These are phyloP conservation scores for Didymella sp. DNA, from an alignment of 2,329 filamentous ascomycete species.

Conservation along the genomic window DNA sequence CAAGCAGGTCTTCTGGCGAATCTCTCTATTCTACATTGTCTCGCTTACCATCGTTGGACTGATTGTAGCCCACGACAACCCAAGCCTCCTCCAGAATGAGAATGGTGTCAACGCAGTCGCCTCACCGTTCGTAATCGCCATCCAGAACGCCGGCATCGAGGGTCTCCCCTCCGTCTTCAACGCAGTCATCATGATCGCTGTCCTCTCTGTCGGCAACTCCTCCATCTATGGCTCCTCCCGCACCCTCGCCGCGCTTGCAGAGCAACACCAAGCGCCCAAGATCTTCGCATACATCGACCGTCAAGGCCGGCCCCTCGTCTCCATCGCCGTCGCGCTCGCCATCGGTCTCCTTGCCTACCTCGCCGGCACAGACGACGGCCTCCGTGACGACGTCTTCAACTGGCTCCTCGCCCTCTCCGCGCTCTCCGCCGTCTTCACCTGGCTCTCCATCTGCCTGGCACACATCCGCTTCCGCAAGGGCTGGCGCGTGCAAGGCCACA, in stretches of 20 bases:
- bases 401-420: constrained; percentile 76
- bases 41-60: constrained; percentile 82
- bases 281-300: constrained; percentile 68
- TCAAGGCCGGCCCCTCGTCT: constrained; percentile 65
- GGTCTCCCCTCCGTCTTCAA: constrained; percentile 91
- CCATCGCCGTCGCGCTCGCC: constrained; percentile 60
- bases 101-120: constrained; percentile 72
- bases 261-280: constrained; percentile 69
- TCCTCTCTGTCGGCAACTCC: constrained; percentile 90
- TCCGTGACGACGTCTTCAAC: constrained; percentile 59
- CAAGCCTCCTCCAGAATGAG: constrained; percentile 65
- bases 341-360: constrained; percentile 68
- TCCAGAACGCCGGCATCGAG: constrained; percentile 80
- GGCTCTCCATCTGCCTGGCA: constrained; percentile 69
- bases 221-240: constrained; percentile 90
- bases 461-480: constrained; percentile 71
- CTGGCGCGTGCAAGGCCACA: constrained; percentile 67
- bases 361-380: constrained; percentile 51
- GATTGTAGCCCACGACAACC: constrained; percentile 76
- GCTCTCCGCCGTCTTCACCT: constrained; percentile 76
- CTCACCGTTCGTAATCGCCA: constrained; percentile 93
- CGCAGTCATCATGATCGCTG: constrained; percentile 88
- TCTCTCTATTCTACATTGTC: constrained; percentile 77
- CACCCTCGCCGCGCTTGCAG: constrained; percentile 86
- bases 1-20: constrained; percentile 58